Percentiles rank a stretch among this genome's conserved stretches.
phyloP scores from a whole-genome alignment of 352 stramenopile species.

The Pythium insidiosum region DNA sequence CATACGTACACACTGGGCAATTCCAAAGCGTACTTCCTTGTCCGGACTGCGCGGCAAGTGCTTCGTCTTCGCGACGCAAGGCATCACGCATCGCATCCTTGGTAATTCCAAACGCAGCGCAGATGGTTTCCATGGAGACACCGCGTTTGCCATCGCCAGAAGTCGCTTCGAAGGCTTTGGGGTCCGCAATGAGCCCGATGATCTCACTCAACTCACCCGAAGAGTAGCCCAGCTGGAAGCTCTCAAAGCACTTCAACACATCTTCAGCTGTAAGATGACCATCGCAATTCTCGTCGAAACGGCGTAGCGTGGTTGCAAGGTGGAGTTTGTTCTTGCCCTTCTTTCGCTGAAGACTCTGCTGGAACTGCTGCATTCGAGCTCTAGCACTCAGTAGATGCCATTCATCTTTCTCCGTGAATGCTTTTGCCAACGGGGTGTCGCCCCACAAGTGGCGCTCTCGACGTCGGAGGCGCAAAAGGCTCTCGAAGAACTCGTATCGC shows the following conservation, averaged over 20 bases:
- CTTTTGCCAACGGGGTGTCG: slow-evolving; percentile 94
- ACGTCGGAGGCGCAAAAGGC: slow-evolving; percentile 84
- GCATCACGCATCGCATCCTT: slow-evolving; percentile 41
- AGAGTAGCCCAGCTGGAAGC: slow-evolving; percentile 77
- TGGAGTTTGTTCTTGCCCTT: slow-evolving; percentile 36
- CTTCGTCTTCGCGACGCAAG: slow-evolving; percentile 38
- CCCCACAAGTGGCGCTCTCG: slow-evolving; percentile 93
- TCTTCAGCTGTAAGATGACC: slow-evolving; percentile 55
- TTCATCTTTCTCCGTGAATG: slow-evolving; percentile 96
- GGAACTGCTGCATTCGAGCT: slow-evolving; percentile 80
- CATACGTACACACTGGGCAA: slow-evolving; percentile 73
- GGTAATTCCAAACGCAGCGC: slow-evolving; percentile 55
- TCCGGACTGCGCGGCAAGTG: slow-evolving; percentile 7
- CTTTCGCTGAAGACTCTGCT: slow-evolving; percentile 63
- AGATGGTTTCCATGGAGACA: slow-evolving; percentile 63
- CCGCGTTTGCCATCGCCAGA: no score
- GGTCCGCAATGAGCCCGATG: slow-evolving; percentile 64
- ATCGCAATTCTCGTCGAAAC: slow-evolving; percentile 72
- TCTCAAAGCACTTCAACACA: slow-evolving; percentile 79
- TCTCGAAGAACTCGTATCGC: slow-evolving; percentile 83
- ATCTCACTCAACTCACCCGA: slow-evolving; percentile 81
- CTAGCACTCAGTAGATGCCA: slow-evolving; percentile 89
- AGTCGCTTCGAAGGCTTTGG: slow-evolving; percentile 27
- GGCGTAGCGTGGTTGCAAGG: slow-evolving; percentile 43
- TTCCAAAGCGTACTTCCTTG: slow-evolving; percentile 34